These are phyloP conservation scores for Fusarium lateritium DNA, from an alignment of 2,329 filamentous ascomycete genomes.

Conservation along the genomic window DNA sequence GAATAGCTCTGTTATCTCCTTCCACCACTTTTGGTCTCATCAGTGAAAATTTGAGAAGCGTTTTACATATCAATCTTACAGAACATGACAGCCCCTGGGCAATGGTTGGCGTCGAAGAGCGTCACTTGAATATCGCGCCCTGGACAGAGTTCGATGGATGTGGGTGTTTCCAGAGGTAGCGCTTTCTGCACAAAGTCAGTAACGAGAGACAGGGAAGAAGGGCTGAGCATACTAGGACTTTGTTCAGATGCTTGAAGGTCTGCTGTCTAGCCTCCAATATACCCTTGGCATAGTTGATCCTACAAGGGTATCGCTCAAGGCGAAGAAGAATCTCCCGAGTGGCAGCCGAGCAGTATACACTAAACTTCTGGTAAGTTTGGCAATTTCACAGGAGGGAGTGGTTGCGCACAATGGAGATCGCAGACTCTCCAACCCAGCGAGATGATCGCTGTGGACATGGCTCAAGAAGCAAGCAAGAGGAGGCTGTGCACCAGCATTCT, in stretches of 20 bases:
- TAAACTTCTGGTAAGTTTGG: slow-evolving; percentile 44
- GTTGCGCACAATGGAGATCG: slow-evolving; percentile 77
- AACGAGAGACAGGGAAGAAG: fast-evolving
- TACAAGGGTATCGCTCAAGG: slow-evolving; percentile 83
- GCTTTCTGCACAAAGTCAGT: slow-evolving; percentile 69
- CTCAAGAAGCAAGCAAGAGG: slow-evolving; percentile 90
- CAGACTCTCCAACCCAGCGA: slow-evolving; percentile 83
- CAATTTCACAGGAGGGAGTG: too few relatives aligned
- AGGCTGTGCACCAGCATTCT: slow-evolving; percentile 65
- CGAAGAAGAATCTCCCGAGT: slow-evolving; percentile 86
- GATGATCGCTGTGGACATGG: slow-evolving; percentile 93
- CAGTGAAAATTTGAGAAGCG: neutral
- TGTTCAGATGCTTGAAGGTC: slow-evolving; percentile 82
- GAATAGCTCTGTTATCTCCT: slow-evolving; percentile 76
- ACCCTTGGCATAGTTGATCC: slow-evolving; percentile 85
- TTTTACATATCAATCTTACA: slow-evolving; percentile 56
- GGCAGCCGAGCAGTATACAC: slow-evolving; percentile 88
- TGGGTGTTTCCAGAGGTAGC: slow-evolving; percentile 86
- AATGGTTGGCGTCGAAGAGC: slow-evolving; percentile 92
- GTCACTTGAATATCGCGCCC: slow-evolving; percentile 82
- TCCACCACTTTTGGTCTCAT: slow-evolving; percentile 74
- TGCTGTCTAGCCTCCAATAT: slow-evolving; percentile 81
- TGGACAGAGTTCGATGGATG: slow-evolving; percentile 79
- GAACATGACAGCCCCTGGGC: slow-evolving; percentile 92
- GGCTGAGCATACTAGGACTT: slow-evolving; percentile 68